These are phyloP conservation scores for Xylariales sp. DNA, from an alignment of 2,329 filamentous ascomycete species.

Conservation along the genomic window DNA sequence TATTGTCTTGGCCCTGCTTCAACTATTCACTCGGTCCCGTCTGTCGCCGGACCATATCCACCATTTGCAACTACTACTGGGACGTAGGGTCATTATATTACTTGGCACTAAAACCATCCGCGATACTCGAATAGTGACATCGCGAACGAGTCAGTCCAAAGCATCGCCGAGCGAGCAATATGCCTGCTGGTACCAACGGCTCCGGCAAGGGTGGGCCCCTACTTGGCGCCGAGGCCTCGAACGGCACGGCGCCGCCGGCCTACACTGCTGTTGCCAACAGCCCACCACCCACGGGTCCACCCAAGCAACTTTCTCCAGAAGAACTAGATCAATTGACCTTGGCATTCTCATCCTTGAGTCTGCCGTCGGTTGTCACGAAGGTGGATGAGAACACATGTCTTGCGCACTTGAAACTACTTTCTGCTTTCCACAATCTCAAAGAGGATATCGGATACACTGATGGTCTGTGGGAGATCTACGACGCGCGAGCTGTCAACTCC, in stretches of 20 bases:
- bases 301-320: slow-evolving; percentile 9
- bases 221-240: too few species aligned
- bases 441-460: slow-evolving; percentile 62
- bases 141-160: too few species aligned
- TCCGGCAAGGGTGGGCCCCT: too few species aligned
- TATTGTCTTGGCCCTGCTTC: too few species aligned
- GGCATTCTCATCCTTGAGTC: slow-evolving; percentile 33
- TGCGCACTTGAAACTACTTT: slow-evolving; percentile 69
- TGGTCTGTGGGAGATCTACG: slow-evolving; percentile 60
- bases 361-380: slow-evolving; percentile 24
- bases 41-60: too few species aligned
- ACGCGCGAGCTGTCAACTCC: slow-evolving; percentile 31
- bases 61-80: too few species aligned
- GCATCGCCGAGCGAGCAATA: too few species aligned
- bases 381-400: slow-evolving; percentile 56
- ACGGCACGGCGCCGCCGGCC: not conserved
- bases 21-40: too few species aligned
- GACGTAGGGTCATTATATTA: too few species aligned
- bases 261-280: slow-evolving; percentile 6
- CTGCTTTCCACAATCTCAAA: slow-evolving; percentile 62
- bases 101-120: too few species aligned
- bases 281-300: not conserved
- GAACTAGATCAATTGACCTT: slow-evolving; percentile 18
- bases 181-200: too few species aligned
- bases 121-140: too few species aligned